Base-by-base conservation (phyloP, 371 early-diverging fungal genomes). In the Gilbertella persicaria region DNA sequence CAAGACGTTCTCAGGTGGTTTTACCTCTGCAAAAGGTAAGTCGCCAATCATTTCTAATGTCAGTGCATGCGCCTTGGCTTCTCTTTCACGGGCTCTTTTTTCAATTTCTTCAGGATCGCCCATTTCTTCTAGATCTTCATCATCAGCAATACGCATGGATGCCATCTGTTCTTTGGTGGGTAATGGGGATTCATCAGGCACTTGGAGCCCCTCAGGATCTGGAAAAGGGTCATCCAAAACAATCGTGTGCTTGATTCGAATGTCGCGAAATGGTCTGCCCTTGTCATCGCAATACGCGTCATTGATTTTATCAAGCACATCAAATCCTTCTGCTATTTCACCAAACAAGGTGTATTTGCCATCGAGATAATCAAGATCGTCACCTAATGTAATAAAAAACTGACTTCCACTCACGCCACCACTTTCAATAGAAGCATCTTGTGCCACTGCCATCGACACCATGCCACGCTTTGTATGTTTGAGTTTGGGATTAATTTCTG, bases 21-120 rank as follows among this genome's bases (percentile, higher is more conserved):
- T 91, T 30, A 97, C 87, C 56, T 97, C 96, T 10, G 99, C 98
- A 76, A 89, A 95, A 0, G 97, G 98, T 24, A 97, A 67, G 67
- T 98, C 99, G 0, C 99, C 99, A 5, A 98, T 89, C 95, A 98
- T 97, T 70, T 98, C 99, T 39, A 98, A 74, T 1, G 98, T 96
- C 26, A 97, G 66, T 16, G 96, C 95, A 16, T 89, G 87, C 0
- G 96, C 94, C 35, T 84, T 81, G 4, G 97, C 95, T 60, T 98
- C 96, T 14, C 81, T 79, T 44, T 76, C 80, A 30, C 89, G 66
- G 13, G 77, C 72, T 38, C 78, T 64, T 48, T 79, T 71, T 50
- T 92, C 93, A 23, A 86, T 69, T 53, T 88, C 87, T 56, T 89
- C 90, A 0, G 86, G 86, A 30, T 87, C 76, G 14, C 86, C 83